phyloP scores from a whole-genome alignment of 495 filamentous ascomycete genomes.

The Tuber microsphaerosporum region DNA sequence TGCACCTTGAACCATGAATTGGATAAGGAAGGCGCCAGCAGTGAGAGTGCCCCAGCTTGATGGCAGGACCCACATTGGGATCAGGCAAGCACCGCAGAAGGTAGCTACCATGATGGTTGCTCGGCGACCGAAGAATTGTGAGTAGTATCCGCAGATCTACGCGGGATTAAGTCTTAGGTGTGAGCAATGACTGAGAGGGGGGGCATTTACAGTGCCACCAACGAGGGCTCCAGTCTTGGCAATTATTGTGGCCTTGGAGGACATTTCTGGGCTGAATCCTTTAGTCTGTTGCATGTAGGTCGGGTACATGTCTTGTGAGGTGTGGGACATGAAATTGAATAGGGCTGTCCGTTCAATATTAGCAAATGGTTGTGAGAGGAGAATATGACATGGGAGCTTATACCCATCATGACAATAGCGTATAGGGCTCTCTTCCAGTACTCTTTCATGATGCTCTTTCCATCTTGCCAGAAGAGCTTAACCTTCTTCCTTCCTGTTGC shows the following conservation, averaged over 20 bases:
- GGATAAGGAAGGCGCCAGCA: slow-evolving; percentile 64
- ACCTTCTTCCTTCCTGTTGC: slow-evolving; percentile 31
- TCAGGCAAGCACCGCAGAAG: slow-evolving; percentile 53
- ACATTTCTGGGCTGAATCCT: slow-evolving; percentile 45
- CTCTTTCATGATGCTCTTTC: slow-evolving; percentile 53
- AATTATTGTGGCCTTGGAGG: slow-evolving; percentile 63
- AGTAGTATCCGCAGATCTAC: slow-evolving; percentile 55
- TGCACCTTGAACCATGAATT: slow-evolving; percentile 71
- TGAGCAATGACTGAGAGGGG: neutral
- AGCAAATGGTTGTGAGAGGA: neutral
- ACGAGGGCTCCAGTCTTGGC: slow-evolving; percentile 69
- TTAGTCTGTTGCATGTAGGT: slow-evolving; percentile 67
- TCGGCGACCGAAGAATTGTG: slow-evolving; percentile 64
- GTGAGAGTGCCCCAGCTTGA: slow-evolving; percentile 52
- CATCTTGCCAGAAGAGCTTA: slow-evolving; percentile 46
- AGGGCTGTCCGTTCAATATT: slow-evolving; percentile 41
- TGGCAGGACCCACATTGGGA: slow-evolving; percentile 68
- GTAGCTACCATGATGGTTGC: slow-evolving; percentile 57
- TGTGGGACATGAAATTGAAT: slow-evolving; percentile 51
- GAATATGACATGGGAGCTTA: slow-evolving; percentile 43
- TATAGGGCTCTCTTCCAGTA: slow-evolving; percentile 70
- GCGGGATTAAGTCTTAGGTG: neutral
- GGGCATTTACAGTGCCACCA: slow-evolving; percentile 55
- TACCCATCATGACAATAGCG: slow-evolving; percentile 59
- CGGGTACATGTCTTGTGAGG: slow-evolving; percentile 67